These are phyloP conservation scores for Kwoniella bestiolae DNA, from an alignment of 768 basidiomycete species.

Conservation along the genomic window DNA sequence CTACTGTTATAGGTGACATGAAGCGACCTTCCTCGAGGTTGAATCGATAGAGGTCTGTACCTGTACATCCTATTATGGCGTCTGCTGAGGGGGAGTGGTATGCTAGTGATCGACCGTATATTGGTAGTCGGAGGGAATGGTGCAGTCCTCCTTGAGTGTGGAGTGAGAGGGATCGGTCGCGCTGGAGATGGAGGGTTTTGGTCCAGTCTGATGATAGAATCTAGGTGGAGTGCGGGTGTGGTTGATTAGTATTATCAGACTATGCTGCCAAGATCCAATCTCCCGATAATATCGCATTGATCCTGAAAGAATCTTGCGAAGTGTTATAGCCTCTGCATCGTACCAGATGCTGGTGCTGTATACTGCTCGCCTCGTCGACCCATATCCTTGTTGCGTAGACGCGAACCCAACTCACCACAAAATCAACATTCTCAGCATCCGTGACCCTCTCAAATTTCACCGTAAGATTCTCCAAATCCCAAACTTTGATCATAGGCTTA, in stretches of 20 bases:
- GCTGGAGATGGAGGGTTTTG: constrained; percentile 94
- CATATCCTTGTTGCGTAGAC: too few relatives aligned
- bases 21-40: constrained; percentile 96
- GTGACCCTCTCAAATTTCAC: constrained; percentile 95
- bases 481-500: constrained; percentile 95
- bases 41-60: constrained; percentile 85
- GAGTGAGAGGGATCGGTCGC: constrained; percentile 89
- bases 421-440: constrained; percentile 96
- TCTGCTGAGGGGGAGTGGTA: constrained; percentile 96
- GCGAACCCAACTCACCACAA: constrained; percentile 94
- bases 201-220: constrained; percentile 98
- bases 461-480: constrained; percentile 89
- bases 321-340: too few relatives aligned
- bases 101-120: constrained; percentile 85
- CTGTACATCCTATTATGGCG: constrained; percentile 79
- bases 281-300: too few relatives aligned
- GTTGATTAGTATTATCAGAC: too few relatives aligned
- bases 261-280: too few relatives aligned
- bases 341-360: too few relatives aligned
- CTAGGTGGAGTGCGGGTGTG: too few relatives aligned
- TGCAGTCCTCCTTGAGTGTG: constrained; percentile 94
- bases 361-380: too few relatives aligned
- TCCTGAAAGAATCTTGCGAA: too few relatives aligned
- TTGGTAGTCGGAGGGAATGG: constrained; percentile 90
- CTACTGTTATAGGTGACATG: constrained; percentile 67